Base-by-base conservation (phyloP, 352 stramenopile species). In the Aphanomyces stellatus region DNA sequence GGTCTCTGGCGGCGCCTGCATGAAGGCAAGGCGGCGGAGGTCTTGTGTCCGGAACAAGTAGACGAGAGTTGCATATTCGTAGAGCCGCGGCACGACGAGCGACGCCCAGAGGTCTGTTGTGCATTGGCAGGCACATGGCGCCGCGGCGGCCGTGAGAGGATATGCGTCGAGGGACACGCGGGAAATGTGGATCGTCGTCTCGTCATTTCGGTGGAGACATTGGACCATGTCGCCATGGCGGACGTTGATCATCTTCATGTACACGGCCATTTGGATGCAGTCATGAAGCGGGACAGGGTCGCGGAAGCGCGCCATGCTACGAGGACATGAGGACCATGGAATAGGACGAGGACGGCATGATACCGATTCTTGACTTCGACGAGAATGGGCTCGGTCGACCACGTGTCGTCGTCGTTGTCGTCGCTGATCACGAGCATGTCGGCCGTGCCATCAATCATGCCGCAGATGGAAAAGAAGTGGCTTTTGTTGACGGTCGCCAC, bases 201-300 rank as follows among this genome's bases (percentile, higher is more conserved):
- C 46, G 53, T 81, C 72, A 7, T 68, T 48, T n/a, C n/a, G n/a
- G 55, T 90, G 72, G 53, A 90, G 63, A 55, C 80, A 92, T 71
- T 92, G 77, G 22, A 93, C 77, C 51, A 93, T 68, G 59, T 93
- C 79, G 19, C 82, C 84, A 31, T 82, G 69, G 8, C 72, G 59
- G 31, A 91, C 65, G 0, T 63, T 71, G 4, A 91, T 62, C 82
- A 93, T 87, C 68, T 93, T 93, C 71, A 93, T 84, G 67, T 93
- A 93, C 24, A 93, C 74, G 17, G 81, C 82, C 68, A 91, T 78
- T 51, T 93, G 84, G 22, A 93, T 82, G 30, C 87, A 76, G 57
- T 93, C 84, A 59, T 91, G 76, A 15, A 92, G 74, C 5, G 80
- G 84, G 2, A 76, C 80, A 4, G 79, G 81, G 8, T 80, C 69